Conservation (phyloP, 1,139 yeast genomes). For the Wickerhamomyces sp. region DNA sequence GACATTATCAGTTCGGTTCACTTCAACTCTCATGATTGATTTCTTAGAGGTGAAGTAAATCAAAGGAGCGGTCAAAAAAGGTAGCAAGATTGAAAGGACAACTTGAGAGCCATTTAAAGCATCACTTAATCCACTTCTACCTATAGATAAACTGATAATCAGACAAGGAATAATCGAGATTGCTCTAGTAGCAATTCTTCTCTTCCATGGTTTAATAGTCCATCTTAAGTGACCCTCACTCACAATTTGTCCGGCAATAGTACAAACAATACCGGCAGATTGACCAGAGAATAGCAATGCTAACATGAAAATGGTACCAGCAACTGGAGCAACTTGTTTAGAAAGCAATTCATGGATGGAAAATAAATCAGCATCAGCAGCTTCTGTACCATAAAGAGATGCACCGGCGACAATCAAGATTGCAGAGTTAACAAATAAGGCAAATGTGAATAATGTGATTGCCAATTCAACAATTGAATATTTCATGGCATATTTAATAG, state of each 20-base stretch:
- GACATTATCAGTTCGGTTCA: slow-evolving; percentile 23
- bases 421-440: slow-evolving; percentile 75
- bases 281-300: slow-evolving; percentile 76
- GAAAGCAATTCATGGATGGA: slow-evolving; percentile 61
- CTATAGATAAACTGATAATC: slow-evolving; percentile 55
- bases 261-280: slow-evolving; percentile 82
- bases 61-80: slow-evolving; percentile 73
- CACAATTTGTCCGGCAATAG: slow-evolving; percentile 84
- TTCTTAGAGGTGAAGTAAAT: slow-evolving; percentile 67
- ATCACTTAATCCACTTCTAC: slow-evolving; percentile 55
- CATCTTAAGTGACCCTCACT: slow-evolving; percentile 80
- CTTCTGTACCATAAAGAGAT: slow-evolving; percentile 60
- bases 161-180: slow-evolving; percentile 74
- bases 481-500: slow-evolving; percentile 62
- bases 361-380: slow-evolving; percentile 71
- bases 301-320: slow-evolving; percentile 73
- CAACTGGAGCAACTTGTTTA: slow-evolving; percentile 58
- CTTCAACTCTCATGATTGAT: slow-evolving; percentile 54
- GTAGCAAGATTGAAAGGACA: slow-evolving; percentile 64
- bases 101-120: slow-evolving; percentile 78
- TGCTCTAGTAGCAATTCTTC: slow-evolving; percentile 65
- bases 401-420: slow-evolving; percentile 74
- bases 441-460: slow-evolving; percentile 66
- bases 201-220: slow-evolving; percentile 71
- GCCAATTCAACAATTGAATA: slow-evolving; percentile 64